phyloP scores from a whole-genome alignment of 495 filamentous ascomycete species.

The Podospora bellae-mahoneyi region DNA sequence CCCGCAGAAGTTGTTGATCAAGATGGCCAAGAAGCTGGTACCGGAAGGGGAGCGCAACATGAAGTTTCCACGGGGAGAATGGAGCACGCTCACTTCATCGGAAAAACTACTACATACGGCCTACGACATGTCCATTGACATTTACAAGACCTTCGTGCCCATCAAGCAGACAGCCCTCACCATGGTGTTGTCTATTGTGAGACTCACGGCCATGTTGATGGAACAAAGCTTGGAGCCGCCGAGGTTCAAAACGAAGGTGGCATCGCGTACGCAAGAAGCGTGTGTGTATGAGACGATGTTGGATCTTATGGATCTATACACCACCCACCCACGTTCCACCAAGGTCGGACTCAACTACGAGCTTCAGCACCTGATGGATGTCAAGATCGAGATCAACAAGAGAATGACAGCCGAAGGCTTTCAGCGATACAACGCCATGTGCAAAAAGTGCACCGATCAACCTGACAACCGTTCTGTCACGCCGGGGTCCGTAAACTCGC shows the following conservation, averaged over 20 bases:
- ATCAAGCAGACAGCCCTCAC: slow-evolving; percentile 79
- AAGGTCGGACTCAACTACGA: slow-evolving; percentile 67
- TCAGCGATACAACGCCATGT: slow-evolving; percentile 42
- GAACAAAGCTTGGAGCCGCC: slow-evolving; percentile 42
- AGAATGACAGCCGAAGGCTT: slow-evolving; percentile 47
- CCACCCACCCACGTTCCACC: slow-evolving; percentile 68
- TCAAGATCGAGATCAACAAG: slow-evolving; percentile 83
- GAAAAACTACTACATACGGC: slow-evolving; percentile 57
- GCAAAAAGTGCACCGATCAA: slow-evolving; percentile 41
- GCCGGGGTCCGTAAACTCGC: slow-evolving; percentile 37
- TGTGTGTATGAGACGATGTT: slow-evolving; percentile 82
- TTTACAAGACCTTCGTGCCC: slow-evolving; percentile 89
- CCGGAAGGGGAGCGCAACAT: slow-evolving; percentile 10
- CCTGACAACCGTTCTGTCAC: slow-evolving; percentile 33
- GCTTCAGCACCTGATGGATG: slow-evolving; percentile 70
- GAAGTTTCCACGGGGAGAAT: slow-evolving; percentile 15
- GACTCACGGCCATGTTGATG: slow-evolving; percentile 69
- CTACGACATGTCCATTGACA: slow-evolving; percentile 78
- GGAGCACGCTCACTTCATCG: slow-evolving; percentile 16
- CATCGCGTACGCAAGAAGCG: slow-evolving; percentile 60
- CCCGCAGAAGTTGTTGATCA: slow-evolving; percentile 77
- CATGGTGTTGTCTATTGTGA: slow-evolving; percentile 76
- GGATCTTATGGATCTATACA: slow-evolving; percentile 83
- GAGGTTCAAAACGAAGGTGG: slow-evolving; percentile 28
- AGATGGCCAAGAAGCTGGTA: slow-evolving; percentile 60